Conservation (phyloP, 768 basidiomycete genomes). For the Kwoniella sp. region DNA sequence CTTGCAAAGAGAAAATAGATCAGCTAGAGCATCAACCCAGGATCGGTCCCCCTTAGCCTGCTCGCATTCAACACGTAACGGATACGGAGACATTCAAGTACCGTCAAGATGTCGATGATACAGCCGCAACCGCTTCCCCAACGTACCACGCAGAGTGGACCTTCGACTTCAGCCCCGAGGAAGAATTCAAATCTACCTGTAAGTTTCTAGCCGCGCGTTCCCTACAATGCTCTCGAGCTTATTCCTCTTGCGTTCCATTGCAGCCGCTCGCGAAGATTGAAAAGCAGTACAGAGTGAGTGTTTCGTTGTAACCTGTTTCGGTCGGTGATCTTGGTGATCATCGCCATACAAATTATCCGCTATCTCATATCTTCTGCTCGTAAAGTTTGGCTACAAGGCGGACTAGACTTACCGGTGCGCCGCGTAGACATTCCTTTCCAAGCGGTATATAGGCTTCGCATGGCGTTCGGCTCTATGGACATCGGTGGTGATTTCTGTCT, state of each 20-base stretch:
- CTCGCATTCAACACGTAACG: not conserved
- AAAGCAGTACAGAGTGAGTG: slow-evolving; percentile 35
- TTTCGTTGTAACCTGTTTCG: not conserved
- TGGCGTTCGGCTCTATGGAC: slow-evolving; percentile 27
- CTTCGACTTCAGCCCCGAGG: not conserved
- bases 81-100: no score
- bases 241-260: not conserved
- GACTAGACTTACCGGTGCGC: no score
- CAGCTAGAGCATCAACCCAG: no score
- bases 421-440: slow-evolving; percentile 29
- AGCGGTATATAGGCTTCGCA: slow-evolving; percentile 27
- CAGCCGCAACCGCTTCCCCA: slow-evolving; percentile 11
- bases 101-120: slow-evolving; percentile 12
- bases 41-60: no score
- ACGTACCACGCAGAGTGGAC: slow-evolving; percentile 5
- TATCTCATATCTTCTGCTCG: not conserved
- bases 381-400: no score
- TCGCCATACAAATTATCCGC: not conserved
- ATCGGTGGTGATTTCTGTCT: slow-evolving; percentile 9
- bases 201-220: no score
- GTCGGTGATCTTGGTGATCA: no score
- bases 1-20: not conserved
- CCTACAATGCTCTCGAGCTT: not conserved
- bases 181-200: not conserved
- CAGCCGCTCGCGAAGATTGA: slow-evolving; percentile 30